These are phyloP conservation scores for Astrothelium subdiscretum DNA, from an alignment of 495 filamentous ascomycete species.

Conservation along the genomic window DNA sequence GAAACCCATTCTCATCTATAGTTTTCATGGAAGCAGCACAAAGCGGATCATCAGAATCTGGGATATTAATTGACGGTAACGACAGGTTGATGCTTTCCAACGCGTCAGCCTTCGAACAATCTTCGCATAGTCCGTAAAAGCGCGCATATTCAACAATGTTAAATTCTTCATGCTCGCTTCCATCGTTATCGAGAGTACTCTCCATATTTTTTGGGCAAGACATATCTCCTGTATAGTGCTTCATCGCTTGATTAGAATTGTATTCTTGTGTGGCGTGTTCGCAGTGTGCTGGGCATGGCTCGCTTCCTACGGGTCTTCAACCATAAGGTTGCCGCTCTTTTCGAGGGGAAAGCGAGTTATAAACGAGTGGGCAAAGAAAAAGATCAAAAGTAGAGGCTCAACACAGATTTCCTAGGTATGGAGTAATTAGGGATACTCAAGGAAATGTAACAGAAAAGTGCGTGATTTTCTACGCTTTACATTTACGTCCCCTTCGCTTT, in stretches of 20 bases:
- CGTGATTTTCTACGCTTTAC: no score
- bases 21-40: neutral
- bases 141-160: slow-evolving; percentile 35
- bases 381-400: no score
- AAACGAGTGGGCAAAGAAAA: neutral
- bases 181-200: neutral
- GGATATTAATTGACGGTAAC: slow-evolving; percentile 3
- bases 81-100: neutral
- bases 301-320: neutral
- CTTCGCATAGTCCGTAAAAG: slow-evolving; percentile 19
- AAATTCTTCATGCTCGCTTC: slow-evolving; percentile 19
- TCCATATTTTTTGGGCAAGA: neutral
- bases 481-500: no score
- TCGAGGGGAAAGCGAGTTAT: neutral
- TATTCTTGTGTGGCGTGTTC: neutral
- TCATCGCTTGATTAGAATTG: neutral
- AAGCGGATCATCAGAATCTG: slow-evolving; percentile 12
- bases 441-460: no score
- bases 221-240: neutral
- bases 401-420: no score
- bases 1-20: neutral
- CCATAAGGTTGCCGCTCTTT: neutral
- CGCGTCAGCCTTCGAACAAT: slow-evolving; percentile 5
- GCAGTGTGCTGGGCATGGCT: neutral
- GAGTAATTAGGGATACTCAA: no score